Conservation (phyloP, 2,329 filamentous ascomycete genomes). For the Trichoderma sp. region DNA sequence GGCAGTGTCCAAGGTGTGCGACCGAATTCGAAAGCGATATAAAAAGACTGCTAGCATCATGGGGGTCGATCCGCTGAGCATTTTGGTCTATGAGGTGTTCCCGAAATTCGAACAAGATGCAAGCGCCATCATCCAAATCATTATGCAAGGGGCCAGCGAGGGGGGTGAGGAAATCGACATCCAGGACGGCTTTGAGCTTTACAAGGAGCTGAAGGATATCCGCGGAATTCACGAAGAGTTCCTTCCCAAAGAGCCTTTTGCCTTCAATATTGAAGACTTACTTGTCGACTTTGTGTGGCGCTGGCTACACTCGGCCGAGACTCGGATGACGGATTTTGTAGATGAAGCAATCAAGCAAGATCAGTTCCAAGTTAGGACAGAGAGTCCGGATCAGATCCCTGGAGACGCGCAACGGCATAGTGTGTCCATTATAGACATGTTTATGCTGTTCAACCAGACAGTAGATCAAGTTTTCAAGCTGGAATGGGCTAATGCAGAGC, state of each 20-base stretch:
- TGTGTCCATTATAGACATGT: slow-evolving; percentile 88
- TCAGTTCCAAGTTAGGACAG: slow-evolving; percentile 71
- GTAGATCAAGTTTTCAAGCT: slow-evolving; percentile 83
- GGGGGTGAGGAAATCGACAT: slow-evolving; percentile 75
- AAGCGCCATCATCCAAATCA: slow-evolving; percentile 76
- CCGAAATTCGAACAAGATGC: slow-evolving; percentile 90
- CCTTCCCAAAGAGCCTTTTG: slow-evolving; percentile 71
- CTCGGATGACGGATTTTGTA: slow-evolving; percentile 77
- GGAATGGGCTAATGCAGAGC: slow-evolving; percentile 89
- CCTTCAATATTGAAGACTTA: slow-evolving; percentile 81
- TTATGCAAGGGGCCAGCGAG: slow-evolving; percentile 70
- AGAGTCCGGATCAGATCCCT: slow-evolving; percentile 60
- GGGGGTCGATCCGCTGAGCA: slow-evolving; percentile 64
- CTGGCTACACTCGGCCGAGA: slow-evolving; percentile 82
- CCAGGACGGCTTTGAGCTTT: slow-evolving; percentile 91
- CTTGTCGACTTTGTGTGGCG: slow-evolving; percentile 93
- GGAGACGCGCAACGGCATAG: slow-evolving; percentile 86
- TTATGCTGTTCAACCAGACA: slow-evolving; percentile 88
- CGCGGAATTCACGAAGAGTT: slow-evolving; percentile 75
- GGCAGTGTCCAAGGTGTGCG: slow-evolving; percentile 77
- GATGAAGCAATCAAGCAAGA: slow-evolving; percentile 91
- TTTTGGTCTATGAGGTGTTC: slow-evolving; percentile 79
- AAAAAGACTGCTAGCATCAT: slow-evolving; percentile 83
- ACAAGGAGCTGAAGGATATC: slow-evolving; percentile 82
- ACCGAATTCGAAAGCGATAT: slow-evolving; percentile 91